phyloP scores from a whole-genome alignment of 2,329 filamentous ascomycete genomes.

The Cryphonectria parasitica region DNA sequence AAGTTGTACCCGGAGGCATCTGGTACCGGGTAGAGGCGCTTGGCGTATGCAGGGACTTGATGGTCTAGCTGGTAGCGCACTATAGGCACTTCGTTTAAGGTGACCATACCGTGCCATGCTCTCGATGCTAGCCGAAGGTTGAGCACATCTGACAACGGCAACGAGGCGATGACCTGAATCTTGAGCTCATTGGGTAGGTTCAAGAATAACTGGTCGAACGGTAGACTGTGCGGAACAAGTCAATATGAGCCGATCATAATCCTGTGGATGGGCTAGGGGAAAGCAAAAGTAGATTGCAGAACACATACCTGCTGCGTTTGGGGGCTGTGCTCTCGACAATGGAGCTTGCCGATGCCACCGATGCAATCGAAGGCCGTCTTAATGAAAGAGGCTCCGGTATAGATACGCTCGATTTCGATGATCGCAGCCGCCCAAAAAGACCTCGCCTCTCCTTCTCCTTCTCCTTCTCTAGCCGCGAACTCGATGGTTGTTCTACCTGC shows the following conservation, averaged over 20 bases:
- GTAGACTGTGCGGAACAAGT: slow-evolving; percentile 37
- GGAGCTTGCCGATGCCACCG: slow-evolving; percentile 26
- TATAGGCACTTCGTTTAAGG: slow-evolving; percentile 63
- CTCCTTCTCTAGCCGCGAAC: slow-evolving; percentile 35
- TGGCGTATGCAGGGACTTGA: slow-evolving; percentile 63
- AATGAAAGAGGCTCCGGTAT: slow-evolving; percentile 19
- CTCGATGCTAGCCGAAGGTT: slow-evolving; percentile 62
- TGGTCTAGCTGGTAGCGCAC: slow-evolving; percentile 64
- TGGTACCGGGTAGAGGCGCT: slow-evolving; percentile 61
- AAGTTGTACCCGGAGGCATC: slow-evolving; percentile 55
- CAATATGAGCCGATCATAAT: slow-evolving; percentile 15
- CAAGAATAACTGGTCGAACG: slow-evolving; percentile 62
- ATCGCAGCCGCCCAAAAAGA: slow-evolving; percentile 27
- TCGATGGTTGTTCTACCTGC: slow-evolving; percentile 30
- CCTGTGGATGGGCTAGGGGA: background rate
- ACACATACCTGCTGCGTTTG: slow-evolving; percentile 40
- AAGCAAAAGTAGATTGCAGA: too few species aligned
- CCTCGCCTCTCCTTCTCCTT: slow-evolving; percentile 29
- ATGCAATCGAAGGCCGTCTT: slow-evolving; percentile 25
- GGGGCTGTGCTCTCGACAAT: slow-evolving; percentile 26
- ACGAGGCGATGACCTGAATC: slow-evolving; percentile 62
- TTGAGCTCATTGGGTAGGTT: slow-evolving; percentile 65
- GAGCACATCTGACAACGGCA: slow-evolving; percentile 64
- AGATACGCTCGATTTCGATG: slow-evolving; percentile 19
- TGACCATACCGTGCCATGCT: slow-evolving; percentile 63